Base-by-base conservation (phyloP, 2,329 filamentous ascomycete species). In the Colletotrichum sojae region DNA sequence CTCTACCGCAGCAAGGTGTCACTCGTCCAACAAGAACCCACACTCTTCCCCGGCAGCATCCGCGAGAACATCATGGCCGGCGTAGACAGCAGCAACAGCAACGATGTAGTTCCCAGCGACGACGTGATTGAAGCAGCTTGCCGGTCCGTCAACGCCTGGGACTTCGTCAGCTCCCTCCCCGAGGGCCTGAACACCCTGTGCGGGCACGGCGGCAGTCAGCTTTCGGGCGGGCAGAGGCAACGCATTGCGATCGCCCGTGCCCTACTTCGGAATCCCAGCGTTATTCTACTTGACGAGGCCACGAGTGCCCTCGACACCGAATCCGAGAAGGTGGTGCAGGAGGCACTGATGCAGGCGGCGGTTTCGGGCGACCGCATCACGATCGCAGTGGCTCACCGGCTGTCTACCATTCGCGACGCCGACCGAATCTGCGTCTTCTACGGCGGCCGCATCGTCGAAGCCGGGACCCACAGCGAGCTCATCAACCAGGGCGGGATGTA, bases 141-240 rank as follows among this genome's bases (percentile, higher is more conserved):
- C 67, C 78, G 80, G 39, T 83, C 87, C 57, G 85, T 88, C 18
- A 89, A 88, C 75, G 85, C 86, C 3, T 84, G 85, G 73, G 84
- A 87, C 20, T 90, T 90, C 67, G 82, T 90, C 39, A 77, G 81
- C 0, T 85, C 84, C 2, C 81, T 90, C 0, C 87, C 88, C 0
- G 55, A 71, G 16, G 89, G 88, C 0, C 89, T 92, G 64, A 80
- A 84, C 1, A 92, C 91, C 0, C 81, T 84, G 1, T 91, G 92
- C 20, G 91, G 91, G 1, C 87, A 91, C 71, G 86, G 88, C 51
- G 91, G 91, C 0, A 87, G 90, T 16, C 90, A 91, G 65, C 82
- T 94, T 1, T 92, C 90, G 1, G 92, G 92, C 20, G 92, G 92
- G 1, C 91, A 94, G 76, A 83, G 91, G 5, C 92, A 94, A 76